Evolutionary conservation across 1,139 yeast genomes (phyloP).

Genomic region (Taiozyma sp.): DNA sequence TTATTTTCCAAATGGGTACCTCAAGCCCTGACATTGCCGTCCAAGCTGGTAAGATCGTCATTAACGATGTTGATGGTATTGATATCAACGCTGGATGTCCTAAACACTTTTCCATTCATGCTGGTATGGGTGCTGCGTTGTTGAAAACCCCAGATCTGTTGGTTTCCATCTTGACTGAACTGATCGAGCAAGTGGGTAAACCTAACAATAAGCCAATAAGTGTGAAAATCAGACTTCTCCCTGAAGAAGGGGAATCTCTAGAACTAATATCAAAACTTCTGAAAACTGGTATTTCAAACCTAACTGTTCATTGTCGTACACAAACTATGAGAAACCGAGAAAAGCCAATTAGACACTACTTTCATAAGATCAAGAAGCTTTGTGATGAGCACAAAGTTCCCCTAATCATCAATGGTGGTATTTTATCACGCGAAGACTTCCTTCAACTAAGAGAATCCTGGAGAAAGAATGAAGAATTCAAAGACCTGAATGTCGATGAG

Average conservation of each 20-base stretch:
- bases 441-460: slow-evolving; percentile 45
- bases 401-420: slow-evolving; percentile 78
- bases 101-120: slow-evolving; percentile 78
- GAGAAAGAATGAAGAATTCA: slow-evolving; percentile 6
- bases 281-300: slow-evolving; percentile 74
- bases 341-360: slow-evolving; percentile 61
- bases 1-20: slow-evolving; percentile 90
- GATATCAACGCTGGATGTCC: slow-evolving; percentile 98
- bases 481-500: slow-evolving; percentile 34
- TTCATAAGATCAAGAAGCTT: slow-evolving; percentile 56
- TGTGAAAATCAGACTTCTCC: slow-evolving; percentile 80
- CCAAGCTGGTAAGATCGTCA: slow-evolving; percentile 75
- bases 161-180: slow-evolving; percentile 56
- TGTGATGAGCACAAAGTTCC: slow-evolving; percentile 64
- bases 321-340: slow-evolving; percentile 88
- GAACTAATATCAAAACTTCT: slow-evolving; percentile 59
- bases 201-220: slow-evolving; percentile 79
- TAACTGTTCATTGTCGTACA: slow-evolving; percentile 91
- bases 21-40: slow-evolving; percentile 83
- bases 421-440: slow-evolving; percentile 53
- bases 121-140: slow-evolving; percentile 98
- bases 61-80: slow-evolving; percentile 84
- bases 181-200: slow-evolving; percentile 77
- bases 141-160: slow-evolving; percentile 75
- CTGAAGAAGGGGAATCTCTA: slow-evolving; percentile 55